Evolutionary conservation across 176 grass and related monocot genomes (phyloP), one percentile per base, ranked within the genome.

Genomic region (Bromus sterilis): DNA sequence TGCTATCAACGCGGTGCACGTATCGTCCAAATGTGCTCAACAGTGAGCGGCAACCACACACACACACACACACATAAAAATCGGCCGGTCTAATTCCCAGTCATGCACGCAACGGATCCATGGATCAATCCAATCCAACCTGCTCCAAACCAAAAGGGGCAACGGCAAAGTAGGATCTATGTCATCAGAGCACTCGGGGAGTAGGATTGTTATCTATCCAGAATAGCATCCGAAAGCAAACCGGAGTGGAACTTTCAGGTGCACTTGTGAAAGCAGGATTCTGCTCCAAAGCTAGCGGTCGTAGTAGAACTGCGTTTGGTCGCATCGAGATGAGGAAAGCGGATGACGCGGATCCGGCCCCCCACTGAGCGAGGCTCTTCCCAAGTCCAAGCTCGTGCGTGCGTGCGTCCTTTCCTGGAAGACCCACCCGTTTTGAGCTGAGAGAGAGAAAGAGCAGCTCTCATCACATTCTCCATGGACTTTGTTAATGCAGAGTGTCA

Each of bases 321-420:
- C 66, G 7, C 9, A 6, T 79, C 28, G 30, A 68, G 66, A 39
- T 13, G 35, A 30, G n/a, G 53, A 66, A 35, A 61, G 77, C 82
- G 77, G 25, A 20, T n/a, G 78, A 76, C 44, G 82, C 71, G 71
- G 82, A 89, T 85, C 82, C 41, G 39, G 82, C 4, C 35, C 80
- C 53, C 80, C 41, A 49, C 49, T 21, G 9, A n/a, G 15, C n/a
- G n/a, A n/a, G n/a, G n/a, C 43, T 78, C 6, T 51, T 32, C 20
- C 11, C 4, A 24, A 11, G 14, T 29, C 41, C 23, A 43, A n/a
- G 6, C 49, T 84, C 60, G 46, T 49, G 46, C 57, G 9, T 55
- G 31, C 28, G n/a, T 40, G 53, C 55, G n/a, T 7, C 40, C 26
- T 71, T 81, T 76, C 49, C 71, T 48, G 61, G 61, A 76, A 76